phyloP scores from a whole-genome alignment of 768 basidiomycete species.

The Xanthoconium purpureum region DNA sequence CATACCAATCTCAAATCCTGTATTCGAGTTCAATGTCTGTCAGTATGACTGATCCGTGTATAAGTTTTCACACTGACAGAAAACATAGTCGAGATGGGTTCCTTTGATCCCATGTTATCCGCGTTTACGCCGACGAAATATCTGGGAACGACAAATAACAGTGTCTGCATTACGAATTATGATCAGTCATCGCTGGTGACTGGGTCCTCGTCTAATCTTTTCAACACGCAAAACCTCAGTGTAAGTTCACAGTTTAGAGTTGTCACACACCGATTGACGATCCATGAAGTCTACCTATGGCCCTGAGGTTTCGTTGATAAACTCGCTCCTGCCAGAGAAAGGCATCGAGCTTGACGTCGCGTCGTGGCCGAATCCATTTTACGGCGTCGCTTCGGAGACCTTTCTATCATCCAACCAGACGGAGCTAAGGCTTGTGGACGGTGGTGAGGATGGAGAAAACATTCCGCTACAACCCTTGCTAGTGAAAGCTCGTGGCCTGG shows the following conservation, averaged over 20 bases:
- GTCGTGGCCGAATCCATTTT: conserved; percentile 38
- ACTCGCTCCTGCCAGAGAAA: conserved; percentile 22
- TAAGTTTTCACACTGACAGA: neutral
- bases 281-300: neutral
- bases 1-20: conserved; percentile 31
- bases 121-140: conserved; percentile 46
- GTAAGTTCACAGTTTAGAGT: conserved; percentile 12
- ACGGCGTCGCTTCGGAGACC: conserved; percentile 31
- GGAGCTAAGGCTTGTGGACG: conserved; percentile 37
- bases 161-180: conserved; percentile 32
- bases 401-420: conserved; percentile 35
- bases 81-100: conserved; percentile 36
- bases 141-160: conserved; percentile 38
- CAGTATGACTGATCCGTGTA: conserved; percentile 1
- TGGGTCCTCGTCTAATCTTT: conserved; percentile 39
- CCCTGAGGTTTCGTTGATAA: conserved; percentile 12
- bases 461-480: conserved; percentile 51
- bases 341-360: conserved; percentile 31
- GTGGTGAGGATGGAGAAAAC: conserved; percentile 41
- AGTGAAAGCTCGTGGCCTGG: conserved; percentile 42
- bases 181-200: conserved; percentile 36
- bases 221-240: conserved; percentile 30
- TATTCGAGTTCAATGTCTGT: conserved; percentile 37
- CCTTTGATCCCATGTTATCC: conserved; percentile 40
- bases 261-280: neutral